These are phyloP conservation scores for Phanerochaete carnosa DNA, from an alignment of 768 basidiomycete genomes.

Conservation along the genomic window DNA sequence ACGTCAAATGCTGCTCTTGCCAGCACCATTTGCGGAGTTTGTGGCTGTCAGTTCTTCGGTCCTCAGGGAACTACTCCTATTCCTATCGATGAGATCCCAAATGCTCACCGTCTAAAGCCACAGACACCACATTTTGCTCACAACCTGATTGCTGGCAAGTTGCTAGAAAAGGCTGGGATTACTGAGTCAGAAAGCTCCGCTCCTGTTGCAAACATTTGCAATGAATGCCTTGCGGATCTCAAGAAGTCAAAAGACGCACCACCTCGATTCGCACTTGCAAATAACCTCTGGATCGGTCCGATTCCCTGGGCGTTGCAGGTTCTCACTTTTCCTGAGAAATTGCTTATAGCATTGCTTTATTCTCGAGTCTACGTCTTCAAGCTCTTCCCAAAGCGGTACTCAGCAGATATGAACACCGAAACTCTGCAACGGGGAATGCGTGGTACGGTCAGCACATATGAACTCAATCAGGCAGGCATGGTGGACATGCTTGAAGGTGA, in stretches of 20 bases:
- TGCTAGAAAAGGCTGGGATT: not conserved
- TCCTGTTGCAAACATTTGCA: not conserved
- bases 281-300: slow-evolving; percentile 37
- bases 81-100: not conserved
- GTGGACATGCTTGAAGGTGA: slow-evolving; percentile 30
- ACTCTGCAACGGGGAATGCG: slow-evolving; percentile 23
- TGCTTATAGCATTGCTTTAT: slow-evolving; percentile 31
- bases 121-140: not conserved
- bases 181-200: not conserved
- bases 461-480: slow-evolving; percentile 26
- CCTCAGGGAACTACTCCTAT: not conserved
- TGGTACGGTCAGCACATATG: slow-evolving; percentile 34
- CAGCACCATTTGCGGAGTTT: not conserved
- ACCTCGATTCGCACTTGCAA: slow-evolving; percentile 23
- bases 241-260: not conserved
- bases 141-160: not conserved
- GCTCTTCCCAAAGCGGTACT: slow-evolving; percentile 26
- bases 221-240: not conserved
- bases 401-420: not conserved
- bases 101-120: not conserved
- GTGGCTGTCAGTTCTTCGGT: not conserved
- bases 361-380: slow-evolving; percentile 34
- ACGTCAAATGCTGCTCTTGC: not conserved
- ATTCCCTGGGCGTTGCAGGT: slow-evolving; percentile 26
- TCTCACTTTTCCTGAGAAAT: slow-evolving; percentile 35